Evolutionary conservation across 2,329 filamentous ascomycete species (phyloP).

Genomic region (Cladophialophora carrionii): DNA sequence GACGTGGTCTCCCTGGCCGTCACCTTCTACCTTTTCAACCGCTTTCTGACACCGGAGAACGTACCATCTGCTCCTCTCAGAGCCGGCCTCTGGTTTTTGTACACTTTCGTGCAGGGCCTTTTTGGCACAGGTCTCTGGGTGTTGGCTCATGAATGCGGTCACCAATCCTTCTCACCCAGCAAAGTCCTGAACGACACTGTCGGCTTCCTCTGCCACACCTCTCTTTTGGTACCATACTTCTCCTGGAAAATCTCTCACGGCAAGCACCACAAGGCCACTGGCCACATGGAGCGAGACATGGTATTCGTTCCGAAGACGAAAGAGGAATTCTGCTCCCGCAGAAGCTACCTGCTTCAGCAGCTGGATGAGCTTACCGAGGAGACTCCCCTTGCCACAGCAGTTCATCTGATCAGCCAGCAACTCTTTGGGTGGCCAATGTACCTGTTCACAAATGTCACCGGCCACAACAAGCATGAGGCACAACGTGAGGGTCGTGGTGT

Average conservation of each 20-base stretch:
- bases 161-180: constrained; percentile 94
- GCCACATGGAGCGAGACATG: constrained; percentile 97
- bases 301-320: constrained; percentile 95
- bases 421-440: constrained; percentile 92
- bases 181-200: constrained; percentile 88
- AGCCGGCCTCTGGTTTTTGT: constrained; percentile 65
- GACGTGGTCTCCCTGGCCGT: constrained; percentile 72
- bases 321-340: constrained; percentile 73
- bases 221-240: constrained; percentile 93
- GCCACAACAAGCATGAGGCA: constrained; percentile 90
- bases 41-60: constrained; percentile 81
- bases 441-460: constrained; percentile 87
- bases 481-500: constrained; percentile 91
- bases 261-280: constrained; percentile 99
- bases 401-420: constrained; percentile 79
- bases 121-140: constrained; percentile 96
- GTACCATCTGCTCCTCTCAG: constrained; percentile 72
- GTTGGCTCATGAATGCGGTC: constrained; percentile 95
- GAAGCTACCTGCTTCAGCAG: constrained; percentile 77
- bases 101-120: constrained; percentile 84
- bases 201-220: constrained; percentile 87
- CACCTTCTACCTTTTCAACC: constrained; percentile 88
- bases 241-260: constrained; percentile 99
- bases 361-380: constrained; percentile 89
- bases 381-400: constrained; percentile 80